Evolutionary conservation across 2,329 filamentous ascomycete genomes (phyloP).

Genomic region (Falciphora oryzae): DNA sequence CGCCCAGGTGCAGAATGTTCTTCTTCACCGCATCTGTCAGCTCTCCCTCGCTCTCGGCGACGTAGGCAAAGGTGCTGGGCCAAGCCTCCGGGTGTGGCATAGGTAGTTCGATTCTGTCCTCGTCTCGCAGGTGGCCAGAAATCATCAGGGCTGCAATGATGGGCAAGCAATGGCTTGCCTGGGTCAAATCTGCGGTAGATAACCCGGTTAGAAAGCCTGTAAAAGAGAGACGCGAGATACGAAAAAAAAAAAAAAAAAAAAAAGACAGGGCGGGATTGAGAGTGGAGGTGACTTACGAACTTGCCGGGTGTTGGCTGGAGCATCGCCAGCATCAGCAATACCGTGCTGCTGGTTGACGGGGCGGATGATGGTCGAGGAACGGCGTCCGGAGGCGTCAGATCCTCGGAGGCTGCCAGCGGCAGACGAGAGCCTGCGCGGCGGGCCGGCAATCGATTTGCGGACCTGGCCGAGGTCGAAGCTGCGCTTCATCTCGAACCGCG

Average conservation of each 20-base stretch:
- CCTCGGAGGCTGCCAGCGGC: not conserved
- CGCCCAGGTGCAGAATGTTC: conserved; percentile 52
- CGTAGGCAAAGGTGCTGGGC: conserved; percentile 47
- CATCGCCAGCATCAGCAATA: not conserved
- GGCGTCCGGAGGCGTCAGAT: too few species aligned
- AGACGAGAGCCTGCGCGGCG: conserved; percentile 13
- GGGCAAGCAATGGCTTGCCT: conserved; percentile 44
- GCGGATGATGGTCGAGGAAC: not conserved
- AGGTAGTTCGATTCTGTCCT: conserved; percentile 52
- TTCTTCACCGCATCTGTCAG: conserved; percentile 40
- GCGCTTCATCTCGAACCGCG: conserved; percentile 42
- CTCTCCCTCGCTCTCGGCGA: conserved; percentile 41
- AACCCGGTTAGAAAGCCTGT: not conserved
- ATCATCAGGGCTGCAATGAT: conserved; percentile 49
- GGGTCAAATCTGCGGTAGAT: conserved; percentile 35
- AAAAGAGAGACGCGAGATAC: not conserved
- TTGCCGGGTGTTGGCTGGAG: conserved; percentile 3
- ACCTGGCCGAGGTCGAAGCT: conserved; percentile 45
- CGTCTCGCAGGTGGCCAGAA: conserved; percentile 43
- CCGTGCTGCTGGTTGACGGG: not conserved
- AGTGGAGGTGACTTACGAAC: not conserved
- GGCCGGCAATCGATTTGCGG: conserved; percentile 37
- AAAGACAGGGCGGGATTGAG: conserved; percentile 1
- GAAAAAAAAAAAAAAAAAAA: not conserved
- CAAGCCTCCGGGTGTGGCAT: conserved; percentile 52